These are phyloP conservation scores for Phytophthora pistaciae DNA, from an alignment of 352 stramenopile genomes.

Conservation along the genomic window DNA sequence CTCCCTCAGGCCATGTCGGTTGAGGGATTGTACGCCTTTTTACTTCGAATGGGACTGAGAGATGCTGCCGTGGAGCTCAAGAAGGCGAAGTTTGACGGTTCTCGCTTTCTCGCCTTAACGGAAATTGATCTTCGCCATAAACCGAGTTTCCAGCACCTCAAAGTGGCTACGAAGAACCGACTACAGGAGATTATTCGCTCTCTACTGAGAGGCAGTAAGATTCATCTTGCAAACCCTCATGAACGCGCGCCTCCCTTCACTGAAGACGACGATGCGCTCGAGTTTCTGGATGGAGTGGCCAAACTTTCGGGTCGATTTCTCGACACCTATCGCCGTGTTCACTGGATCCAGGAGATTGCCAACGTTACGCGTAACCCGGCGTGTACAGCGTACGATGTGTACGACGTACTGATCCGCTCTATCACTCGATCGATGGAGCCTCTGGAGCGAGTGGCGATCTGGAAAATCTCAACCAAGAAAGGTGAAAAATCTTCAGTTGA, in stretches of 20 bases:
- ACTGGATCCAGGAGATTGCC: slow-evolving; percentile 64
- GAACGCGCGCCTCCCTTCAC: slow-evolving; percentile 42
- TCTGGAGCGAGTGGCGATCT: slow-evolving; percentile 60
- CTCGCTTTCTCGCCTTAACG: slow-evolving; percentile 53
- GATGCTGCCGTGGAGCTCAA: slow-evolving; percentile 59
- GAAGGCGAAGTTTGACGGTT: slow-evolving; percentile 49
- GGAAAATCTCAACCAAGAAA: slow-evolving; percentile 52
- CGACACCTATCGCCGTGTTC: slow-evolving; percentile 51
- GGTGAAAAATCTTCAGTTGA: background rate
- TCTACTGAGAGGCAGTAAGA: slow-evolving; percentile 45
- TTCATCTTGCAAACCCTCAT: slow-evolving; percentile 45
- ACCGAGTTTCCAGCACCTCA: slow-evolving; percentile 55
- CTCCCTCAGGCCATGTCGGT: slow-evolving; percentile 70
- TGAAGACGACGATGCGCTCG: slow-evolving; percentile 60
- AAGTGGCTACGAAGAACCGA: slow-evolving; percentile 61
- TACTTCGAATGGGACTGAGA: slow-evolving; percentile 58
- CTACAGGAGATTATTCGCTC: slow-evolving; percentile 62
- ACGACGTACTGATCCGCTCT: slow-evolving; percentile 53
- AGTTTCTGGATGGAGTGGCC: slow-evolving; percentile 57
- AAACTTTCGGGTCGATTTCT: slow-evolving; percentile 53
- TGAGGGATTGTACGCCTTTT: slow-evolving; percentile 52
- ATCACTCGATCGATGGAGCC: slow-evolving; percentile 52
- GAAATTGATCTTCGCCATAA: slow-evolving; percentile 65
- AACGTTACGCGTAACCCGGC: slow-evolving; percentile 43
- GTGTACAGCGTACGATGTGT: slow-evolving; percentile 65